Conservation (phyloP, 2,329 filamentous ascomycete species). For the Xylaria arbuscula region DNA sequence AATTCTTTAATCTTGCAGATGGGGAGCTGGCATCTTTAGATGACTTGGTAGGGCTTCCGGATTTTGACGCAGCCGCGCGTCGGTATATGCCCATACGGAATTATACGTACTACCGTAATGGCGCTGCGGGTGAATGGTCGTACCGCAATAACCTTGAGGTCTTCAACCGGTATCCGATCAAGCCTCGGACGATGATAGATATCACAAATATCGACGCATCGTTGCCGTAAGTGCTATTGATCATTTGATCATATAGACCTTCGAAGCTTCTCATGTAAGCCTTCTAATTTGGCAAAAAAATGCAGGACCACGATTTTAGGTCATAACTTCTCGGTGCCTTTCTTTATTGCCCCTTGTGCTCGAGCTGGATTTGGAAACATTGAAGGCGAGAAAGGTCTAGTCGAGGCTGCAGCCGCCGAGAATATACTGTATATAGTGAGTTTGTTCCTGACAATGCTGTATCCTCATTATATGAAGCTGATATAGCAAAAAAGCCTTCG, state of each 20-base stretch:
- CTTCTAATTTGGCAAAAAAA: not conserved
- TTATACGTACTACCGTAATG: not conserved
- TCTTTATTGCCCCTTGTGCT: not conserved
- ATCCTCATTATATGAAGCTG: not conserved
- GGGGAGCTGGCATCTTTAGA: not conserved
- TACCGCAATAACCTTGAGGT: not conserved
- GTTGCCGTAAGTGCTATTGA: not conserved
- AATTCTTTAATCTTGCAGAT: not conserved
- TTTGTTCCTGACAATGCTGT: not conserved
- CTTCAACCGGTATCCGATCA: not conserved
- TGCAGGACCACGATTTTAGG: not conserved
- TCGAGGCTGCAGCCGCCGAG: not conserved
- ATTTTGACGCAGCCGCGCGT: conserved; percentile 1
- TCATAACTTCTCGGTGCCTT: not conserved
- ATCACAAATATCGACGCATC: not conserved
- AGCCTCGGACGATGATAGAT: not conserved
- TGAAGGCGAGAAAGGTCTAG: not conserved
- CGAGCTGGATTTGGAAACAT: not conserved
- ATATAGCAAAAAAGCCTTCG: not conserved
- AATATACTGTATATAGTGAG: conserved; percentile 1
- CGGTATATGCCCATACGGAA: not conserved
- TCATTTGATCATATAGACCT: not conserved
- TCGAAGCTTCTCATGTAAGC: not conserved
- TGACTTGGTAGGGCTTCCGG: not conserved
- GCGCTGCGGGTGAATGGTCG: not conserved